phyloP scores from a whole-genome alignment of 768 basidiomycete genomes.

The Xerocomus potaroensis region DNA sequence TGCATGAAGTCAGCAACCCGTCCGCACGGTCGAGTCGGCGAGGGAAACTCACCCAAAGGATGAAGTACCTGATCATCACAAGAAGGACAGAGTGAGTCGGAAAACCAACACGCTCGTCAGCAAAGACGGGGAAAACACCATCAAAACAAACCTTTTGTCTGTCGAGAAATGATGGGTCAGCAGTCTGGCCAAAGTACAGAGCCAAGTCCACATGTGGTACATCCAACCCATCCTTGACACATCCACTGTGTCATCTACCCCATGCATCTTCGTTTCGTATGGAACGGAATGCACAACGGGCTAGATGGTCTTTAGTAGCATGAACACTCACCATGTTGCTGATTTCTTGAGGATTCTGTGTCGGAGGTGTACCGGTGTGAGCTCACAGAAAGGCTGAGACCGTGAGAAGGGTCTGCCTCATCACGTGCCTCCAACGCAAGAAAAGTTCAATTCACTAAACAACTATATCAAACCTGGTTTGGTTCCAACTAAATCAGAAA shows the following conservation, averaged over 20 bases:
- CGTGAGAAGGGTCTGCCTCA: conserved; percentile 18
- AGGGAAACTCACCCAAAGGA: conserved; percentile 77
- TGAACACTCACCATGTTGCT: conserved; percentile 44
- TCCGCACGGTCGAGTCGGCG: not conserved
- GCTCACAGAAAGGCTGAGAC: conserved; percentile 11
- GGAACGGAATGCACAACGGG: conserved; percentile 1
- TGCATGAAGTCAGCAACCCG: conserved; percentile 26
- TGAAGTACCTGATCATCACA: conserved; percentile 75
- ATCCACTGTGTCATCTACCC: conserved; percentile 19
- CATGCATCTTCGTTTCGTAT: conserved; percentile 18
- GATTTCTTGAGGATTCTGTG: conserved; percentile 33
- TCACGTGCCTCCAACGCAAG: conserved; percentile 6
- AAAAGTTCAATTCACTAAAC: too few relatives aligned
- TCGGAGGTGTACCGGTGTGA: conserved; percentile 10
- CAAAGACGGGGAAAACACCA: conserved; percentile 1
- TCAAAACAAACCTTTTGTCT: conserved; percentile 78
- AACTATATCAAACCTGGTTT: too few relatives aligned
- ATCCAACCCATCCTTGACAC: conserved; percentile 28
- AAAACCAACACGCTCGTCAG: conserved; percentile 6
- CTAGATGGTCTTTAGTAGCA: conserved; percentile 10
- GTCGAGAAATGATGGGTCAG: conserved; percentile 22
- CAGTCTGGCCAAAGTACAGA: not conserved
- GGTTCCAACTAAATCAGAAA: too few relatives aligned
- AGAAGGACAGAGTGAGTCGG: not conserved
- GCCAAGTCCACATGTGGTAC: not conserved